These are phyloP conservation scores for Phytopythium montanum DNA, from an alignment of 352 stramenopile species.

Conservation along the genomic window DNA sequence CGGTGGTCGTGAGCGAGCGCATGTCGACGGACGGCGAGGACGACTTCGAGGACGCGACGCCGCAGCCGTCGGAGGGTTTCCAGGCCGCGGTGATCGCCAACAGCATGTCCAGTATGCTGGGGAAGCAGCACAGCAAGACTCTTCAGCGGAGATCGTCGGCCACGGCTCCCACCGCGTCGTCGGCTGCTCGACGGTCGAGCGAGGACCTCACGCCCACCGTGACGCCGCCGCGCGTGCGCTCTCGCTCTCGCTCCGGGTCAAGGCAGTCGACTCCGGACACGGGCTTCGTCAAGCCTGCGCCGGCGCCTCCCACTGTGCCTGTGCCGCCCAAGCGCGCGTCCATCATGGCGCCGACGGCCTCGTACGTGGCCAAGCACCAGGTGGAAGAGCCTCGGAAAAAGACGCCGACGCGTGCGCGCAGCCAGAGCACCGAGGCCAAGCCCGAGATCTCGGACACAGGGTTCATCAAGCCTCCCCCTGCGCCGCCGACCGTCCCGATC, in stretches of 20 bases:
- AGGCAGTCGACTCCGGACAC: not conserved
- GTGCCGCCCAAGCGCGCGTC: slow-evolving; percentile 23
- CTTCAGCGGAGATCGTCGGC: slow-evolving; percentile 1
- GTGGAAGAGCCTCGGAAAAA: not conserved
- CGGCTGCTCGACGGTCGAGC: slow-evolving; percentile 1
- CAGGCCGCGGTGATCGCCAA: slow-evolving; percentile 5
- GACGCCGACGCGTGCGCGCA: not conserved
- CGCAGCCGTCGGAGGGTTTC: not conserved
- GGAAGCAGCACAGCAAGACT: not conserved
- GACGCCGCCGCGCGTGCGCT: not conserved
- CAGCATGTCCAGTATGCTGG: slow-evolving; percentile 1
- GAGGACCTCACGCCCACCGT: not conserved
- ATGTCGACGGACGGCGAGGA: slow-evolving; percentile 58
- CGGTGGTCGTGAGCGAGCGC: slow-evolving; percentile 54
- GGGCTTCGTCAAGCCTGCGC: slow-evolving; percentile 18
- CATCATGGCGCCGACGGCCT: slow-evolving; percentile 25
- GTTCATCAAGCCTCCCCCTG: slow-evolving; percentile 19
- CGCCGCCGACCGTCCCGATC: slow-evolving; percentile 18
- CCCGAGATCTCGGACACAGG: slow-evolving; percentile 9
- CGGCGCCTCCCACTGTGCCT: slow-evolving; percentile 13
- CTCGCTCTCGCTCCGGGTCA: not conserved
- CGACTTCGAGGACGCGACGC: slow-evolving; percentile 23
- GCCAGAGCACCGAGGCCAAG: not conserved
- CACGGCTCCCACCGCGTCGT: slow-evolving; percentile 9
- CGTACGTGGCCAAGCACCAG: slow-evolving; percentile 22